A percentile compares a stretch with the other conserved stretches of the same genome.
phyloP scores from a whole-genome alignment of 2,329 filamentous ascomycete genomes.

The Aspergillus sp. region DNA sequence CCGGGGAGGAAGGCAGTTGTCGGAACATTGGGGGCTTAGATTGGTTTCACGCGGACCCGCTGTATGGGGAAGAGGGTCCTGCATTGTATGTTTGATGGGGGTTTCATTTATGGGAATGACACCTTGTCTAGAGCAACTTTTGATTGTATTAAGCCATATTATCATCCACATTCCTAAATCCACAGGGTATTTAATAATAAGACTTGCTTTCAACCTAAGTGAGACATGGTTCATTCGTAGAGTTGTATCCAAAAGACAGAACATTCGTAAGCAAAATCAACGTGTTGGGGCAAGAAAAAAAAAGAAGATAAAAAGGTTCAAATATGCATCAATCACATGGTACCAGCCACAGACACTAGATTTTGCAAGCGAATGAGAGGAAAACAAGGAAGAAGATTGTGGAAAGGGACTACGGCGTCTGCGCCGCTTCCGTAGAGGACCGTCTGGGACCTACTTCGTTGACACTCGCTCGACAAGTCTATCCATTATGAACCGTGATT shows the following conservation, averaged over 20 bases:
- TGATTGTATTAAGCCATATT: slow-evolving; percentile 11
- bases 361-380: neutral
- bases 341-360: slow-evolving; percentile 7
- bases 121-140: neutral
- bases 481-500: slow-evolving; percentile 1
- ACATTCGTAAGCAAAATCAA: neutral
- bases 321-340: slow-evolving; percentile 3
- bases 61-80: slow-evolving; percentile 59
- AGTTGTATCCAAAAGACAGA: slow-evolving; percentile 1
- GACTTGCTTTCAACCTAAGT: neutral
- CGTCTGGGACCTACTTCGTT: slow-evolving; percentile 11
- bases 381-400: neutral
- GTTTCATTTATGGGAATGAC: neutral
- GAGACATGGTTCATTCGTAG: neutral
- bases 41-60: slow-evolving; percentile 62
- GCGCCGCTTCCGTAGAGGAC: neutral
- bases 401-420: neutral
- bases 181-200: slow-evolving; percentile 9
- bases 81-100: slow-evolving; percentile 40
- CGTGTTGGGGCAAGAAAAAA: neutral
- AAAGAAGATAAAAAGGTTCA: neutral
- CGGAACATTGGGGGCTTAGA: slow-evolving; percentile 48
- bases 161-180: slow-evolving; percentile 15
- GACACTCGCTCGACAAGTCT: slow-evolving; percentile 42
- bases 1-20: slow-evolving; percentile 56